Evolutionary conservation across 1,139 yeast genomes (phyloP), one percentile per base, ranked within the genome.

Genomic region (Nakaseomyces kungkrabaensis): DNA sequence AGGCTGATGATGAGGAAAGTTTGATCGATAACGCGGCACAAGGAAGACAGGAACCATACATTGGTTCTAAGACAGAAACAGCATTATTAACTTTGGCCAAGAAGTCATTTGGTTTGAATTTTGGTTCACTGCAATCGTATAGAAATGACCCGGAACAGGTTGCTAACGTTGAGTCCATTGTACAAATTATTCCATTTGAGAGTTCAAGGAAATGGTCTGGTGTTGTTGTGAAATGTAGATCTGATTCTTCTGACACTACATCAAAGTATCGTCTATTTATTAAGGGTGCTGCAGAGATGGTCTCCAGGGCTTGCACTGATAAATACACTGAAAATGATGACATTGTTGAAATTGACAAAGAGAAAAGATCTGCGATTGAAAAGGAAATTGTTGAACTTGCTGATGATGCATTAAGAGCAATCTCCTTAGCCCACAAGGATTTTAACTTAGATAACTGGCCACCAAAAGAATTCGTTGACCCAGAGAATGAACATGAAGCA

Each of bases 221-320:
- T 48, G 70, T 89, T 13, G 83, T 89, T 4, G 74, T 82, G 52
- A 73, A 74, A 54, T 56, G 63, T 11, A 63, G 69, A 17, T 5
- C 24, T 3, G 61, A 60, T 22, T 57, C 62, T 5, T 56, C 72
- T 37, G 32, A 25, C 11, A 25, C 13, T 17, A 31, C 26, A 10
- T 6, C 43, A 22, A 78, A 77, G 2, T 84, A 68, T 67, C 76
- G 94, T 52, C 71, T 89, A 49, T 82, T 78, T 54, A 73, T 86
- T 54, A 92, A 92, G 70, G 98, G 99, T 54, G 98, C 98, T 1
- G 92, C 97, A 0, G 99, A 92, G 69, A 79, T 90, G 53, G 75
- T 92, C 17, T 75, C 87, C 58, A 74, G 75, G 48, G 72, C 76
- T 56, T 85, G 96, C 66, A 74, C 54, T 54, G 65, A 63, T 58